These are phyloP conservation scores for Tetrahymena malaccensis DNA, from an alignment of 73 alveolate genomes.

Conservation along the genomic window DNA sequence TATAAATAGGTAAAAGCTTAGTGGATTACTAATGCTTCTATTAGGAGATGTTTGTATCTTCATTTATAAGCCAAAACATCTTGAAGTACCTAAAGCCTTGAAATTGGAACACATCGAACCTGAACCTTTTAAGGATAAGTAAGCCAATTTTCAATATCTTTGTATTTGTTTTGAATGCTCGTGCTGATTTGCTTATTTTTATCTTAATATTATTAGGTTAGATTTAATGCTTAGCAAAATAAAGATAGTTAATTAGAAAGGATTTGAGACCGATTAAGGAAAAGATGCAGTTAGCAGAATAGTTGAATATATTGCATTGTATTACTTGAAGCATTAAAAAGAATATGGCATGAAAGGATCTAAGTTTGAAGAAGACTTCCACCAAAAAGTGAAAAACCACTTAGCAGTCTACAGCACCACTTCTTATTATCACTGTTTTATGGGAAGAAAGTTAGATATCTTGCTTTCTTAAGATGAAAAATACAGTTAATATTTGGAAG, in stretches of 20 bases:
- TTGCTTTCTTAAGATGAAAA: background rate
- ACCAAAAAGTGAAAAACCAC: background rate
- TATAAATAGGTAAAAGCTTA: background rate
- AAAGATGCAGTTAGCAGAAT: background rate
- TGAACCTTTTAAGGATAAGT: background rate
- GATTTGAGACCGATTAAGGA: background rate
- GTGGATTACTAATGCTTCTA: background rate
- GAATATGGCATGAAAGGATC: background rate
- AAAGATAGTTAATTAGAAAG: background rate
- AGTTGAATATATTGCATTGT: background rate
- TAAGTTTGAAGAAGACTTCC: background rate
- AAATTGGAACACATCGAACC: background rate
- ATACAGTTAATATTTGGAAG: background rate
- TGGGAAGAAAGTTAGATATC: background rate
- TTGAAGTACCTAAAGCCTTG: background rate
- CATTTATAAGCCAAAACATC: background rate
- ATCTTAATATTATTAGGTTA: background rate
- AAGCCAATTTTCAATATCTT: background rate
- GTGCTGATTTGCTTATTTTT: background rate
- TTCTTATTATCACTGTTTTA: background rate
- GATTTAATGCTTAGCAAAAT: background rate
- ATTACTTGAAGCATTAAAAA: background rate
- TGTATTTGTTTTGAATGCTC: too few relatives aligned
- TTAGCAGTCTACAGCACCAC: background rate
- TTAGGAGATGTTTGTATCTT: background rate